Evolutionary conservation across 2,329 filamentous ascomycete genomes (phyloP).

Genomic region (Tolypocladium guangdongense): DNA sequence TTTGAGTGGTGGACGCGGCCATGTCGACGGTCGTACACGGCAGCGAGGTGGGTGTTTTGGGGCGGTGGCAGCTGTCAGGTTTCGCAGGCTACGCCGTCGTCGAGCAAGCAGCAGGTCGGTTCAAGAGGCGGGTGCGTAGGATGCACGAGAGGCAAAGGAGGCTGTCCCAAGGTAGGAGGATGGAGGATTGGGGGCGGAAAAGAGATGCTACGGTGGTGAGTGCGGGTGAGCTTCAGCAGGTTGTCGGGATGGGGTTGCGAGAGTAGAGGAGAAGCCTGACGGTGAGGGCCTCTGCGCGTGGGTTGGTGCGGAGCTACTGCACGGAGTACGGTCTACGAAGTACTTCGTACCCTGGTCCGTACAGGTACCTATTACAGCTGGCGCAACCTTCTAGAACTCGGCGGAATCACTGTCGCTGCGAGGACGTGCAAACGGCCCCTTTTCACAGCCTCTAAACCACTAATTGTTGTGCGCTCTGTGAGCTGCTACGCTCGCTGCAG

Average conservation of each 20-base stretch:
- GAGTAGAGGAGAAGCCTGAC: background rate
- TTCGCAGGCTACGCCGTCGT: background rate
- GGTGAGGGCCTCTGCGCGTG: background rate
- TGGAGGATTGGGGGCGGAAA: background rate
- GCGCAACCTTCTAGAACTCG: slow-evolving; percentile 15
- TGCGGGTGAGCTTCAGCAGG: background rate
- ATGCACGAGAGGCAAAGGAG: background rate
- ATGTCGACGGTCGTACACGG: slow-evolving; percentile 22
- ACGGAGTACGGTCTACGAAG: no score
- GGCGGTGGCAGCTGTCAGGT: background rate
- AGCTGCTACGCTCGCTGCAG: background rate
- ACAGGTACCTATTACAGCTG: no score
- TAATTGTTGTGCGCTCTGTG: background rate
- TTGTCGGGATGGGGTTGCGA: background rate
- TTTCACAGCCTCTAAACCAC: background rate
- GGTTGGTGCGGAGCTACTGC: background rate
- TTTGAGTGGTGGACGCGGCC: slow-evolving; percentile 51
- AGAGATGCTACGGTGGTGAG: background rate
- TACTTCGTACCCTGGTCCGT: no score
- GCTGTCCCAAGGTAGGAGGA: background rate
- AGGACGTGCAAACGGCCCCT: no score
- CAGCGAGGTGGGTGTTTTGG: background rate
- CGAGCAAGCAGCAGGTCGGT: background rate
- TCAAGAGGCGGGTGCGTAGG: background rate
- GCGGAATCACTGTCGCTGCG: slow-evolving; percentile 10